A percentile compares a stretch with the other conserved stretches of the same genome.
Evolutionary conservation across 352 stramenopile species (phyloP).

Genomic region (Phytophthora meadii): DNA sequence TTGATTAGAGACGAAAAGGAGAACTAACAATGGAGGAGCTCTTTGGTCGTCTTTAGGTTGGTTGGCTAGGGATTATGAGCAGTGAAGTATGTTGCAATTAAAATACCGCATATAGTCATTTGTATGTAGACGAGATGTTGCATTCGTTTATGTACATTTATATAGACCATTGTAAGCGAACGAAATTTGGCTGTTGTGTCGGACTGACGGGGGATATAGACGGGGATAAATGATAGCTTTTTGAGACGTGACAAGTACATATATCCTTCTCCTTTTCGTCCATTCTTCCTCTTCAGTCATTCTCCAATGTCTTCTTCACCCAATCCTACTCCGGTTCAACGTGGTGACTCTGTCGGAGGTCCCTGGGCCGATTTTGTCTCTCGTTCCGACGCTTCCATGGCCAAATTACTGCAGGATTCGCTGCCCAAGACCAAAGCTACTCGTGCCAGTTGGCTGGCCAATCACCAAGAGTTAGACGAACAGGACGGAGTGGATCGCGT

Average conservation of each 20-base stretch:
- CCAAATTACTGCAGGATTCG: conserved; percentile 42
- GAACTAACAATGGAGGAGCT: conserved; percentile 44
- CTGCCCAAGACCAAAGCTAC: conserved; percentile 43
- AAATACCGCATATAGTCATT: conserved; percentile 17
- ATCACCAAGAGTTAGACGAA: conserved; percentile 39
- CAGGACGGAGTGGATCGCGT: conserved; percentile 22
- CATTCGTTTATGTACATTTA: conserved; percentile 7
- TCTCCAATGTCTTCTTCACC: conserved; percentile 13
- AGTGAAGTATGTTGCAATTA: not conserved
- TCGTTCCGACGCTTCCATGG: conserved; percentile 44
- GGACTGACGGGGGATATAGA: too few species aligned
- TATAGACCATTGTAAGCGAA: not conserved
- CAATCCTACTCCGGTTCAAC: not conserved
- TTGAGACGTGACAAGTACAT: too few species aligned
- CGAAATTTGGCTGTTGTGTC: too few species aligned
- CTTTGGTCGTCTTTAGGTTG: not conserved
- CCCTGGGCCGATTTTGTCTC: conserved; percentile 45
- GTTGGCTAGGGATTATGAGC: conserved; percentile 37
- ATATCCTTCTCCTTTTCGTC: too few species aligned
- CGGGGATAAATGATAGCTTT: too few species aligned
- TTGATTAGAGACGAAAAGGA: conserved; percentile 60
- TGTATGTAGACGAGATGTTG: not conserved
- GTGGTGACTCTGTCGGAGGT: conserved; percentile 24
- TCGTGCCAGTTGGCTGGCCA: conserved; percentile 34
- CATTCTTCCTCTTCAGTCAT: conserved; percentile 5